Conservation (phyloP, 1,139 yeast species). For the Yamadazyma diddensiae region DNA sequence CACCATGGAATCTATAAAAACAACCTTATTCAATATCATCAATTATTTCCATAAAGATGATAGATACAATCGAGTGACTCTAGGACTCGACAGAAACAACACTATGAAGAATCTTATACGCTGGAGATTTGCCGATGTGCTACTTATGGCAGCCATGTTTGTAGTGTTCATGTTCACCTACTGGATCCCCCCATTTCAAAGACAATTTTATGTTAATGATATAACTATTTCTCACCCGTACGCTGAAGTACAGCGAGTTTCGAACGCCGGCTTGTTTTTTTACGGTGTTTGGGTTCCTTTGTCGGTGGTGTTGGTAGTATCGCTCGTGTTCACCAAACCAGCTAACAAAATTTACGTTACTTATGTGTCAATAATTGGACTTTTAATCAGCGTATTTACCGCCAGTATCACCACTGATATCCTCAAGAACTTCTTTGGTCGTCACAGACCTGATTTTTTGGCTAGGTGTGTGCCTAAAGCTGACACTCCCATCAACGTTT, state of each 20-base stretch:
- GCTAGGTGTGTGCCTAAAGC: constrained; percentile 63
- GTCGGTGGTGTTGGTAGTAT: constrained; percentile 20
- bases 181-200: constrained; percentile 57
- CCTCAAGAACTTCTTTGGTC: constrained; percentile 68
- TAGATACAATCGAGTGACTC: constrained; percentile 43
- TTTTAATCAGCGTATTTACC: constrained; percentile 34
- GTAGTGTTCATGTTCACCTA: constrained; percentile 45
- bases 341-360: constrained; percentile 36
- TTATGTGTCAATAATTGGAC: constrained; percentile 39
- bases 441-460: constrained; percentile 77
- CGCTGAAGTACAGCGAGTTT: constrained; percentile 62
- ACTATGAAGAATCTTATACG: constrained; percentile 31
- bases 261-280: constrained; percentile 31
- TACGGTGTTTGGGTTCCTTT: constrained; percentile 41
- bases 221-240: constrained; percentile 65
- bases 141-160: constrained; percentile 40
- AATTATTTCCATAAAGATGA: constrained; percentile 22
- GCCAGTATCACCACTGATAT: constrained; percentile 48
- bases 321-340: constrained; percentile 31
- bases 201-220: constrained; percentile 56
- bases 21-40: constrained; percentile 10
- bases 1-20: constrained; percentile 5
- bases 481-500: constrained; percentile 43
- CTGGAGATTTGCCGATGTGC: constrained; percentile 63
- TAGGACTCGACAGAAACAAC: constrained; percentile 43